Evolutionary conservation across 2,329 filamentous ascomycete genomes (phyloP).

Genomic region (Ceratocystis ficicola): DNA sequence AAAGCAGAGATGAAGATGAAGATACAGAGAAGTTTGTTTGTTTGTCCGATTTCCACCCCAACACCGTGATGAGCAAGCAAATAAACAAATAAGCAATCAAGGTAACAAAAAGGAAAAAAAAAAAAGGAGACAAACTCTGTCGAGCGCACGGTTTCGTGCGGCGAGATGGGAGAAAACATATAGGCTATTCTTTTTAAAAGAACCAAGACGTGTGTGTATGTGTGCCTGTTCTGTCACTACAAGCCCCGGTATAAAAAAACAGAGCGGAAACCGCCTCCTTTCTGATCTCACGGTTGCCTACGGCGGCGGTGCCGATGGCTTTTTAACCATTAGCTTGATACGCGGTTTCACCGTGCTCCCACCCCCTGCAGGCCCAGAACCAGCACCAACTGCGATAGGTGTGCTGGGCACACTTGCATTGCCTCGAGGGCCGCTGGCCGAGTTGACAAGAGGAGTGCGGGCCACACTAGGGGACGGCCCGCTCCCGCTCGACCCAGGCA

Average conservation of each 20-base stretch:
- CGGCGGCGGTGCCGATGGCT: conserved; percentile 13
- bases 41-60: background rate
- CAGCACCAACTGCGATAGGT: background rate
- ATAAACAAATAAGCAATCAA: background rate
- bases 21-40: background rate
- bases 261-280: background rate
- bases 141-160: too few relatives aligned
- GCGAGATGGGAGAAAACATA: too few relatives aligned
- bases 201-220: too few relatives aligned
- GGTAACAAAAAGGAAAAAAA: background rate
- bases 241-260: too few relatives aligned
- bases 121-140: too few relatives aligned
- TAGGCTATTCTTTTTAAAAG: too few relatives aligned
- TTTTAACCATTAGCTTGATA: conserved; percentile 22
- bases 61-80: conserved; percentile 5
- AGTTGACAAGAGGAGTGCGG: conserved; percentile 7
- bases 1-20: background rate
- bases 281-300: background rate
- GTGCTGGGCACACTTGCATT: background rate
- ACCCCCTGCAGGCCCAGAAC: background rate
- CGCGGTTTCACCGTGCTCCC: conserved; percentile 17
- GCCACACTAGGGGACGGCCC: background rate
- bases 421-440: background rate
- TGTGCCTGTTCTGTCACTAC: too few relatives aligned
- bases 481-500: conserved; percentile 13